Percentiles rank a stretch among this genome's conserved stretches.
These are phyloP conservation scores for Cryptococcus sp. DNA, from an alignment of 1,284 basidiomycete species.

Conservation along the genomic window DNA sequence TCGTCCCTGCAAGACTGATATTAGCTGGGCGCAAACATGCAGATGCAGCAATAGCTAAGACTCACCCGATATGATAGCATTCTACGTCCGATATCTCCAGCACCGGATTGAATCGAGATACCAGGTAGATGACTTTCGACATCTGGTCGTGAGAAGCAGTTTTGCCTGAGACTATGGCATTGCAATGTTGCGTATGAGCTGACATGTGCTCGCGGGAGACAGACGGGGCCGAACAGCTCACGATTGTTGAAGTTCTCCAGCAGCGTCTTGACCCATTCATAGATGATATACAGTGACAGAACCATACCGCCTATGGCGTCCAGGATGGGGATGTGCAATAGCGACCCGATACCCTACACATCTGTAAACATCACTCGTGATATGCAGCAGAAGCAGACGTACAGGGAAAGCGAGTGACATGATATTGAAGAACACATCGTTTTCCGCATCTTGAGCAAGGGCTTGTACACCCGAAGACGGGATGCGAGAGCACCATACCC, in stretches of 20 bases:
- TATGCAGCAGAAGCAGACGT: constrained; percentile 25
- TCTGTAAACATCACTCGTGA: background rate
- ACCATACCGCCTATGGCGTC: constrained; percentile 58
- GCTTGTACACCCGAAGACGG: constrained; percentile 53
- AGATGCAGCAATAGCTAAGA: background rate
- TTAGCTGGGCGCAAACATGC: background rate
- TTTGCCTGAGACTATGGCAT: constrained; percentile 41
- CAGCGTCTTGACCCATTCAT: constrained; percentile 54
- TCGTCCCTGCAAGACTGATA: constrained; percentile 41
- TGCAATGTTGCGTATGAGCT: no score
- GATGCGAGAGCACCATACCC: constrained; percentile 52
- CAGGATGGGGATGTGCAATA: constrained; percentile 46
- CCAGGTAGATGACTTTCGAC: constrained; percentile 56
- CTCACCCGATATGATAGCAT: constrained; percentile 54
- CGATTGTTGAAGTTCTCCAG: constrained; percentile 56
- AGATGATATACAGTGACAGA: constrained; percentile 56
- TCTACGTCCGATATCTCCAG: constrained; percentile 50
- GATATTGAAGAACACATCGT: constrained; percentile 60
- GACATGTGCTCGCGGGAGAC: no score
- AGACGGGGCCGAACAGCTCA: constrained; percentile 12
- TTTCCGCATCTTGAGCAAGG: constrained; percentile 58
- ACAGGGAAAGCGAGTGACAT: constrained; percentile 61
- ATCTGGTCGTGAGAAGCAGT: constrained; percentile 44
- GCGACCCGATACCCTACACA: constrained; percentile 45
- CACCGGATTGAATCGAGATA: constrained; percentile 54